These are phyloP conservation scores for Hanseniaspora taiwanica DNA, from an alignment of 805 yeast species.

Conservation along the genomic window DNA sequence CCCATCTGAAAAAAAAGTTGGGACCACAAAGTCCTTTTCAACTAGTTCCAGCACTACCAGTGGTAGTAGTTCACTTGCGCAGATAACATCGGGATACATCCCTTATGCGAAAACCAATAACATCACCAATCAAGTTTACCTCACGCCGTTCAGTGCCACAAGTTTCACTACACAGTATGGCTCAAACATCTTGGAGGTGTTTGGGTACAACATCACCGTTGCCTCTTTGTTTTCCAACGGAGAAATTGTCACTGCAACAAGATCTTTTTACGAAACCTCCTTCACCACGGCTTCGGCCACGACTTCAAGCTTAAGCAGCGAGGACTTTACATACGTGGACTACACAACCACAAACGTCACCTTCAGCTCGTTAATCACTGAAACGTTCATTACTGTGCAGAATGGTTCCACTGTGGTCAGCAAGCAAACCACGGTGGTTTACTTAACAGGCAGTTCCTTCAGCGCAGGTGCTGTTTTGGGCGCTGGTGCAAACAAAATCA, in stretches of 20 bases:
- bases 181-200: constrained; percentile 8
- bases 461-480: no score
- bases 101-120: constrained; percentile 35
- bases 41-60: constrained; percentile 2
- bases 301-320: no score
- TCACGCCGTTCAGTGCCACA: constrained; percentile 4
- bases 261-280: constrained; percentile 20
- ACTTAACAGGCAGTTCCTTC: no score
- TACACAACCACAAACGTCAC: no score
- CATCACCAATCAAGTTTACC: constrained; percentile 8
- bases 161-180: constrained; percentile 7
- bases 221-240: constrained; percentile 22
- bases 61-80: no score
- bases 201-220: constrained; percentile 7
- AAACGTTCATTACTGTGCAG: no score
- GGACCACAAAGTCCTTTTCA: neutral
- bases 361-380: no score
- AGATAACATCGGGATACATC: constrained; percentile 31
- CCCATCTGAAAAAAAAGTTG: no score
- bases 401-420: no score
- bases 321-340: no score
- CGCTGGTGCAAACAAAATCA: no score
- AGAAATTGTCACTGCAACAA: constrained; percentile 17
- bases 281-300: constrained; percentile 8
- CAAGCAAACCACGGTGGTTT: no score